Percentiles rank a stretch among this genome's conserved stretches.
Conservation (phyloP, 2,329 filamentous ascomycete species). For the Pseudopyricularia cyperi region DNA sequence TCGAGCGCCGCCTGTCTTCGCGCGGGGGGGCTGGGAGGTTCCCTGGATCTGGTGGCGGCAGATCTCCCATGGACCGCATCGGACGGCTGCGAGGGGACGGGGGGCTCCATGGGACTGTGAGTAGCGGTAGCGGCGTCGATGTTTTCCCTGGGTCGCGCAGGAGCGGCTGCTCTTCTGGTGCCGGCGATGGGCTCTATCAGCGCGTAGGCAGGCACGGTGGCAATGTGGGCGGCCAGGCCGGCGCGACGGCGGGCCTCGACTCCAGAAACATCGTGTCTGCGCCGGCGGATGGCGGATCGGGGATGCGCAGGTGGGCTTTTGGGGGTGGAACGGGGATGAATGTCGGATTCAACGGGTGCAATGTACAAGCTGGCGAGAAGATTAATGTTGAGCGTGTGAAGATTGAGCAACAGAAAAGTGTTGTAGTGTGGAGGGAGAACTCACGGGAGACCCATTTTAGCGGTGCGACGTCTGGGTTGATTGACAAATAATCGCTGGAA, state of each 20-base stretch:
- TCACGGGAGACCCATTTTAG: constrained; percentile 6
- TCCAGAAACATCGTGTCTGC: not conserved
- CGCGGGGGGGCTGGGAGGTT: not conserved
- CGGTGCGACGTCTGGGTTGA: too few species aligned
- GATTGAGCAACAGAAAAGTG: not conserved
- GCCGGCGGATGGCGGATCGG: constrained; percentile 10
- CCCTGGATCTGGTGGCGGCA: constrained; percentile 23
- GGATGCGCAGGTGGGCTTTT: constrained; percentile 8
- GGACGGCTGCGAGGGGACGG: not conserved
- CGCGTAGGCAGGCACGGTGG: not conserved
- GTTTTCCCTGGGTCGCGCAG: not conserved
- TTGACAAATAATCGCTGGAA: too few species aligned
- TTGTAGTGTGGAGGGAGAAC: constrained; percentile 2
- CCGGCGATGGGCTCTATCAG: not conserved
- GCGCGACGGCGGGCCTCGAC: constrained; percentile 7
- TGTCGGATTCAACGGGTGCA: constrained; percentile 9
- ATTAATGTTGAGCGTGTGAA: not conserved
- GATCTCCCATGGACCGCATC: not conserved
- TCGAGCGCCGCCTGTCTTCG: constrained; percentile 6
- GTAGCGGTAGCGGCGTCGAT: not conserved
- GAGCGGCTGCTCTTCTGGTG: not conserved
- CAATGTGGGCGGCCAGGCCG: constrained; percentile 4
- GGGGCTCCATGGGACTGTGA: not conserved
- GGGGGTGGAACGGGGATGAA: constrained; percentile 5
- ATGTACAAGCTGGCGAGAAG: constrained; percentile 8